Evolutionary conservation across 2,329 filamentous ascomycete genomes (phyloP), one percentile per base, ranked within the genome.

Genomic region (Cyclaneusma minus): DNA sequence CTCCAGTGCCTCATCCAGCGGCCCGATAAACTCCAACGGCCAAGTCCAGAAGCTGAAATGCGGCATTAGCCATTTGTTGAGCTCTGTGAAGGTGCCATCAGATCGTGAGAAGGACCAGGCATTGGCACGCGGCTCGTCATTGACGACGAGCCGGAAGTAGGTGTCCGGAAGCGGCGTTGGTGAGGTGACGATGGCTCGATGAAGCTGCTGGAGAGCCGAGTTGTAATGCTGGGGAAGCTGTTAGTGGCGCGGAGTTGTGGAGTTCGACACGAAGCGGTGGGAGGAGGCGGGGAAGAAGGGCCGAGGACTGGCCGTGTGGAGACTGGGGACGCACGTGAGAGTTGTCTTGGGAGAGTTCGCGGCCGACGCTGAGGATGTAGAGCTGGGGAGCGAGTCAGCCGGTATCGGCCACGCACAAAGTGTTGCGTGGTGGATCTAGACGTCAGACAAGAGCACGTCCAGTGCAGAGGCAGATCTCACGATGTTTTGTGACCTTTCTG

Each of bases 1-100:
- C 0, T 22, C 17, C 0, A 55, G 40, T 0, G 56, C 60, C 25
- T 52, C 45, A 7, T 47, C 34, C 9, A 63, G 39, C 5, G 57
- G 57, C 5, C 51, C 52, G 42, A 59, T 62, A 49, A 60, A 60
- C 28, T 55, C 57, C 23, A 62, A 50, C 13, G 56, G 49, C 63
- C 63, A 68, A 5, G 58, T 54, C 58, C 58, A 68, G 48, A 58
- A 64, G 39, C 52, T 54, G 51, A 64, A 72, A 49, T 62, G 66
- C 30, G 63, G 64, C 48, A 68, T 60, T 4, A 62, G 42, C 45
- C 63, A 67, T 31, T 49, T 50, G 18, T 55, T 54, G 7, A 30
- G 33, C 12, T 31, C 34, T 29, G 45, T 47, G 4, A 32, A 31
- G 0, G 55, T 50, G 40, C 55, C 49, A 13, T 54, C 54, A 6